Conservation (phyloP, 2,329 filamentous ascomycete species). For the Trichoderma sp. region DNA sequence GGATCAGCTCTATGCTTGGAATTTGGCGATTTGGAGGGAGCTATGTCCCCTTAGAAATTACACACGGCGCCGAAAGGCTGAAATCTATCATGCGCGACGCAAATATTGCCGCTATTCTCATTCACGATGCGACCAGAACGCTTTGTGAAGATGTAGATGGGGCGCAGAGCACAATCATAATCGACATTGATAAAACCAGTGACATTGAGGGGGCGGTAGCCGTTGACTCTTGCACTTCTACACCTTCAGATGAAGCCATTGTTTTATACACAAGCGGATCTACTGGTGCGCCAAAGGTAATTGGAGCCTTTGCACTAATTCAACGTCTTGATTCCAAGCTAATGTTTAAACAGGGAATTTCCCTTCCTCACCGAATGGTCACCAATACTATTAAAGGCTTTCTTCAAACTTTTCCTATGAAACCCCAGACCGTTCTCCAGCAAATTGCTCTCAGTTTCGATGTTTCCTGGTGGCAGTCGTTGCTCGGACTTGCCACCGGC, state of each 20-base stretch:
- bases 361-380: neutral
- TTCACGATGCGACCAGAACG: neutral
- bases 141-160: neutral
- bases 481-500: no score
- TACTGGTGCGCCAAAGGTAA: neutral
- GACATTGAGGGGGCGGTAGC: neutral
- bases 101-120: neutral
- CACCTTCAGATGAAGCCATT: neutral
- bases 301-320: neutral
- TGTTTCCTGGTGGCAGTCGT: neutral
- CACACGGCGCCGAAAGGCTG: no score
- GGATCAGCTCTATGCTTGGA: no score
- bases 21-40: no score
- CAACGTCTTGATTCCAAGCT: neutral
- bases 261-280: neutral
- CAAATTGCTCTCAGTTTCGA: neutral
- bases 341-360: neutral
- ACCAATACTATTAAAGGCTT: neutral
- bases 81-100: no score
- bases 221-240: neutral
- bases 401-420: neutral
- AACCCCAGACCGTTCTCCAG: neutral
- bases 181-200: neutral
- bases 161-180: neutral
- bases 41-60: no score